These are phyloP conservation scores for Protomyces macrosporus DNA, from an alignment of 1,139 yeast species.

Conservation along the genomic window DNA sequence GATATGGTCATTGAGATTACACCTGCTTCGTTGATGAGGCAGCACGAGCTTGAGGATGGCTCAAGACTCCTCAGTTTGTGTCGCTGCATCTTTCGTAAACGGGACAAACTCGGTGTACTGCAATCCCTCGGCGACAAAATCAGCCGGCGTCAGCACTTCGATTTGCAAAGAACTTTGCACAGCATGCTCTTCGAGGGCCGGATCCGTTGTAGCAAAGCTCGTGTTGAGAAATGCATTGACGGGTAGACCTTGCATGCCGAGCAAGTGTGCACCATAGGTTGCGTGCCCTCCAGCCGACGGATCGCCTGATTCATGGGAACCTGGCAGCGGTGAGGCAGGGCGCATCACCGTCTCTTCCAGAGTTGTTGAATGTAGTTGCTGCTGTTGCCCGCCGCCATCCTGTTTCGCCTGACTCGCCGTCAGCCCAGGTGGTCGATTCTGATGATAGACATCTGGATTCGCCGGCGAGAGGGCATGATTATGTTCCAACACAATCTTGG, in stretches of 20 bases:
- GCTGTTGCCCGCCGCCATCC: too few species aligned
- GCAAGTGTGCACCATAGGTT: not conserved
- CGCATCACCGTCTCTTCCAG: not conserved
- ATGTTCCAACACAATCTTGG: constrained; percentile 3
- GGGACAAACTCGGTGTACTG: not conserved
- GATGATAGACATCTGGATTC: constrained; percentile 7
- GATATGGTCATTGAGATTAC: too few species aligned
- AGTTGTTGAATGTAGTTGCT: not conserved
- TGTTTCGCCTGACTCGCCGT: too few species aligned
- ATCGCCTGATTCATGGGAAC: not conserved
- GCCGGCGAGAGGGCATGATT: constrained; percentile 10
- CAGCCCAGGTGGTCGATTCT: not conserved
- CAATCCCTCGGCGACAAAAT: not conserved
- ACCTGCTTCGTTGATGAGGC: too few species aligned
- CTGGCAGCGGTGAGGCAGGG: not conserved
- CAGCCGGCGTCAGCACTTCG: not conserved
- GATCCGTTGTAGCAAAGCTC: not conserved
- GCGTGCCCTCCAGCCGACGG: not conserved
- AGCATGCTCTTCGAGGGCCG: not conserved
- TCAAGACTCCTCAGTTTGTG: not conserved
- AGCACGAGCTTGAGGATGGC: not conserved
- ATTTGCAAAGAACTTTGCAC: not conserved
- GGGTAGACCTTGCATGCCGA: not conserved
- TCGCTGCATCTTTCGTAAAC: not conserved
- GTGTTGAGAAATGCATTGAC: not conserved